A percentile compares a stretch with the other conserved stretches of the same genome.
Evolutionary conservation across 2,329 filamentous ascomycete species (phyloP).

Genomic region (Talaromyces marneffei): DNA sequence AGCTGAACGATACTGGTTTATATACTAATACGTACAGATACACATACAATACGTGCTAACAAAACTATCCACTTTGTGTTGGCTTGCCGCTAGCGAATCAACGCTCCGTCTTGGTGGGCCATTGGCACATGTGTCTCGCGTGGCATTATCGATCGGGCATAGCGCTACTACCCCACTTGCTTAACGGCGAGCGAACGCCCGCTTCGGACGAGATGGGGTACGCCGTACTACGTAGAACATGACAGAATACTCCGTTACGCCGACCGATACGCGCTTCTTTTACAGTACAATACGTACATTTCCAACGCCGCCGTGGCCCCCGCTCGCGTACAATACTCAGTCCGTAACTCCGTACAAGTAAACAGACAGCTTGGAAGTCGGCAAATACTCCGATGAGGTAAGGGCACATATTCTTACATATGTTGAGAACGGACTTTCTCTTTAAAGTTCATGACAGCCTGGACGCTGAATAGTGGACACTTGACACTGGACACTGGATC

Average conservation of each 20-base stretch:
- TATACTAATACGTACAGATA: background rate
- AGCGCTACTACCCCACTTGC: background rate
- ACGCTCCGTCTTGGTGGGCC: background rate
- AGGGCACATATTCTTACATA: background rate
- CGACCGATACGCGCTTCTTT: background rate
- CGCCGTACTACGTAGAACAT: no score
- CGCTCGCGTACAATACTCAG: background rate
- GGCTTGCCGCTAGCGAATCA: background rate
- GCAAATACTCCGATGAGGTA: background rate
- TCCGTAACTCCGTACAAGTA: background rate
- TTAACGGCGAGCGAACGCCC: background rate
- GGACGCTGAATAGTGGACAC: background rate
- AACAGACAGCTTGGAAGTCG: background rate
- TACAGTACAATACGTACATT: background rate
- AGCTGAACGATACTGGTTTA: background rate
- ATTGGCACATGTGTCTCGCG: conserved; percentile 10
- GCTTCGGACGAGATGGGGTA: background rate
- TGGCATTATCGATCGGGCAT: conserved; percentile 11
- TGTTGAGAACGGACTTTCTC: background rate
- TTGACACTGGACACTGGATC: background rate
- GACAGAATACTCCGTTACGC: background rate
- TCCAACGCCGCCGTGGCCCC: background rate
- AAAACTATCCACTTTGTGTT: background rate
- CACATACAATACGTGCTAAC: background rate
- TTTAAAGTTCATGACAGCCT: background rate